These are phyloP conservation scores for Acer campestre DNA, from an alignment of 345 rosid genomes.

Conservation along the genomic window DNA sequence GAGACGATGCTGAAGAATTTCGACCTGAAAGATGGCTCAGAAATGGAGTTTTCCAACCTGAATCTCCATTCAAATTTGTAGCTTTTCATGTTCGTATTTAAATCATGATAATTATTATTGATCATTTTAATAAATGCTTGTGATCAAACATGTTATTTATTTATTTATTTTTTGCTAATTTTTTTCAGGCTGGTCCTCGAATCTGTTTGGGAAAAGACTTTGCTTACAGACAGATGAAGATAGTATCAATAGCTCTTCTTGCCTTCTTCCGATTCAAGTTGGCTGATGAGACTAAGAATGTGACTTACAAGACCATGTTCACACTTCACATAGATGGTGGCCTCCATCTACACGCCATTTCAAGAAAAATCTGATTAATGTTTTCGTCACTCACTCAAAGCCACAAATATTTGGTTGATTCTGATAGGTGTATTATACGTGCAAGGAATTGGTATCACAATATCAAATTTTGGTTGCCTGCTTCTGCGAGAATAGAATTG, in stretches of 20 bases:
- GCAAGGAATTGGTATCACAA: too few species aligned
- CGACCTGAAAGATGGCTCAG: conserved; percentile 80
- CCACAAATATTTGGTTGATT: background rate
- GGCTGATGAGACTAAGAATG: conserved; percentile 44
- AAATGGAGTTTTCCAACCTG: conserved; percentile 59
- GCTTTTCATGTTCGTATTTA: conserved; percentile 51
- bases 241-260: conserved; percentile 56
- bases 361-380: conserved; percentile 24
- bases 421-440: background rate
- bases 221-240: conserved; percentile 82
- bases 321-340: conserved; percentile 66
- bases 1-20: conserved; percentile 68
- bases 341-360: conserved; percentile 48
- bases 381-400: background rate
- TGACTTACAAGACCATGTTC: conserved; percentile 58
- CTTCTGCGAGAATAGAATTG: too few species aligned
- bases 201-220: conserved; percentile 77
- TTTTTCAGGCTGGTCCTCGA: conserved; percentile 79
- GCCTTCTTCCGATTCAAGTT: conserved; percentile 59
- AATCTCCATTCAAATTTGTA: conserved; percentile 71
- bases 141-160: background rate
- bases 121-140: background rate
- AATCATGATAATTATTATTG: background rate
- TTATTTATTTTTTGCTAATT: background rate
- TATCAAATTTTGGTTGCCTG: too few species aligned